Percentiles rank a stretch among this genome's conserved stretches.
Conservation (phyloP, 345 rosid genomes). For the Melaleuca alternifolia region DNA sequence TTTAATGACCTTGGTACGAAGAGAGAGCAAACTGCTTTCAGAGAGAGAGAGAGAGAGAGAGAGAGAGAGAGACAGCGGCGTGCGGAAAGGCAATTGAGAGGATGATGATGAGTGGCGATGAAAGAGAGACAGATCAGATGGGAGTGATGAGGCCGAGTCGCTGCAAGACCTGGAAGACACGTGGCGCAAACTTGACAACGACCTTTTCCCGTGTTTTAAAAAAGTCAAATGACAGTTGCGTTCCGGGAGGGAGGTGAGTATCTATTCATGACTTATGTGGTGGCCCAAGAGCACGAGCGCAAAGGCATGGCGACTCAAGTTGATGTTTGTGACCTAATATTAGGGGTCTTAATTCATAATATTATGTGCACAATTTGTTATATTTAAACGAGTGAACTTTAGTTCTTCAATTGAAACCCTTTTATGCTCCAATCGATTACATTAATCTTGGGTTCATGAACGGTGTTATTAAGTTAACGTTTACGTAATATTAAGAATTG, state of each 20-base stretch:
- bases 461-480: neutral
- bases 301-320: neutral
- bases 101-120: neutral
- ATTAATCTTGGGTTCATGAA: neutral
- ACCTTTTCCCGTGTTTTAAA: neutral
- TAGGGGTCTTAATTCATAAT: neutral
- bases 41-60: neutral
- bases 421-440: neutral
- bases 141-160: neutral
- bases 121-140: neutral
- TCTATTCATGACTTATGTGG: neutral
- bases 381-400: neutral
- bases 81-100: neutral
- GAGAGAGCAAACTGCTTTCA: neutral
- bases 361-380: neutral
- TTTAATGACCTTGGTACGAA: neutral
- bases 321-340: neutral
- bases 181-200: neutral
- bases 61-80: neutral
- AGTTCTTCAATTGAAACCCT: neutral
- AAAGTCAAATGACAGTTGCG: neutral
- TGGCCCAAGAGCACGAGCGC: neutral
- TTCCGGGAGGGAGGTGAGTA: neutral
- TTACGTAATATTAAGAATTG: neutral
- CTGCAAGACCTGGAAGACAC: neutral